Conservation (phyloP, 331 rosid genomes). For the Stylosanthes scabra region DNA sequence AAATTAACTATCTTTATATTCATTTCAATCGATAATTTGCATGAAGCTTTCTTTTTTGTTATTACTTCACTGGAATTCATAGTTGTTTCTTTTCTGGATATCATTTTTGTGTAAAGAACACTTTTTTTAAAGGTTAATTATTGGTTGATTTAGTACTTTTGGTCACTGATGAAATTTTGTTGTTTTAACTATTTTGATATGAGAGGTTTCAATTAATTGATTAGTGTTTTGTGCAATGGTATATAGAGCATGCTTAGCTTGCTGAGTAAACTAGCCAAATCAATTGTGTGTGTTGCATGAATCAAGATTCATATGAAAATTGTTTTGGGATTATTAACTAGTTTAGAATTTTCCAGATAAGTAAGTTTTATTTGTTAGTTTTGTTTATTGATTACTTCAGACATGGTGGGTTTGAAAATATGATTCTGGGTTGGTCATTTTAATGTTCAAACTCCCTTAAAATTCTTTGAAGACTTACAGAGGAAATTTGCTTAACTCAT, state of each 20-base stretch:
- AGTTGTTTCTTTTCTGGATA: not conserved
- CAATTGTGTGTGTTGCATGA: not conserved
- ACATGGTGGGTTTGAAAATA: conserved; percentile 26
- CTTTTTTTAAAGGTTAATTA: too few relatives aligned
- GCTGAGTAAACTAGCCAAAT: not conserved
- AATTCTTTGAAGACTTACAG: conserved; percentile 1
- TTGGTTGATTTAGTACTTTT: too few relatives aligned
- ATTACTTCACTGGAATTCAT: not conserved
- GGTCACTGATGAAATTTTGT: not conserved
- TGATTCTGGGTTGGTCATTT: conserved; percentile 1
- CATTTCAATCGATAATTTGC: not conserved
- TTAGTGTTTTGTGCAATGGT: not conserved
- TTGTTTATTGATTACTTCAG: not conserved
- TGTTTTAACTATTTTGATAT: not conserved
- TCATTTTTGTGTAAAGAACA: too few relatives aligned
- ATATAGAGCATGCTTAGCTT: not conserved
- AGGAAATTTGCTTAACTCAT: conserved; percentile 18
- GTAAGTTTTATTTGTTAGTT: conserved; percentile 12
- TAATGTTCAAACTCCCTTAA: conserved; percentile 5
- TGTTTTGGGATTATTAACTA: not conserved
- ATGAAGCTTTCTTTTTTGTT: not conserved
- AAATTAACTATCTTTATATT: not conserved
- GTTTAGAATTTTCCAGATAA: not conserved
- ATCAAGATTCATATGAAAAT: not conserved
- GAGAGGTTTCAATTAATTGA: not conserved